Evolutionary conservation across 1,284 basidiomycete genomes (phyloP).

Genomic region (Anthracocystis setariae): DNA sequence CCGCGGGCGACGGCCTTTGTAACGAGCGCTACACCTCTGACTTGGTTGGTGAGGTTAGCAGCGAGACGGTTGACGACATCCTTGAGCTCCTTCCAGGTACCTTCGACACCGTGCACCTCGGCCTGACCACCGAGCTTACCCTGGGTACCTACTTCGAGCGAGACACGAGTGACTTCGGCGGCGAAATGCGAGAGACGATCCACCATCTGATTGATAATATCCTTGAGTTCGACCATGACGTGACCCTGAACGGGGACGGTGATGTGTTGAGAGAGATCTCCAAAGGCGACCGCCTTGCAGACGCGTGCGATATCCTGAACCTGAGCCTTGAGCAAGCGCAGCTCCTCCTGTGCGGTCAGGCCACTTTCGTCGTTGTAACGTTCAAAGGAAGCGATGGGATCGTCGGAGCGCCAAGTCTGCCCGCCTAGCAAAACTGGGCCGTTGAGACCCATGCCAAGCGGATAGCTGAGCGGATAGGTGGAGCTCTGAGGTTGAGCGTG

Average conservation of each 20-base stretch:
- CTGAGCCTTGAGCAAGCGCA: conserved; percentile 83
- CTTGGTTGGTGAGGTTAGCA: conserved; percentile 82
- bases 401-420: conserved; percentile 39
- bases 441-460: conserved; percentile 63
- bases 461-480: conserved; percentile 65
- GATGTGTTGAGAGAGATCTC: conserved; percentile 94
- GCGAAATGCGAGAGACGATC: conserved; percentile 90
- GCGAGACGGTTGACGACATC: conserved; percentile 68
- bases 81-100: conserved; percentile 68
- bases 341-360: conserved; percentile 77
- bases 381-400: conserved; percentile 65
- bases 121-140: conserved; percentile 68
- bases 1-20: conserved; percentile 98
- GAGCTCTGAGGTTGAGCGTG: conserved; percentile 60
- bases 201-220: conserved; percentile 94
- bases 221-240: conserved; percentile 96
- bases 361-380: conserved; percentile 65
- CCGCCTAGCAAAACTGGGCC: conserved; percentile 61
- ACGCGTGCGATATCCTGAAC: conserved; percentile 90
- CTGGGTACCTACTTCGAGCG: conserved; percentile 77
- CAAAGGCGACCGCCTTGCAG: conserved; percentile 92
- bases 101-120: conserved; percentile 67
- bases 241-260: conserved; percentile 94
- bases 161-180: conserved; percentile 91
- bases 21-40: conserved; percentile 91